phyloP scores from a whole-genome alignment of 1,284 basidiomycete genomes.

The Ustilago bromivora region DNA sequence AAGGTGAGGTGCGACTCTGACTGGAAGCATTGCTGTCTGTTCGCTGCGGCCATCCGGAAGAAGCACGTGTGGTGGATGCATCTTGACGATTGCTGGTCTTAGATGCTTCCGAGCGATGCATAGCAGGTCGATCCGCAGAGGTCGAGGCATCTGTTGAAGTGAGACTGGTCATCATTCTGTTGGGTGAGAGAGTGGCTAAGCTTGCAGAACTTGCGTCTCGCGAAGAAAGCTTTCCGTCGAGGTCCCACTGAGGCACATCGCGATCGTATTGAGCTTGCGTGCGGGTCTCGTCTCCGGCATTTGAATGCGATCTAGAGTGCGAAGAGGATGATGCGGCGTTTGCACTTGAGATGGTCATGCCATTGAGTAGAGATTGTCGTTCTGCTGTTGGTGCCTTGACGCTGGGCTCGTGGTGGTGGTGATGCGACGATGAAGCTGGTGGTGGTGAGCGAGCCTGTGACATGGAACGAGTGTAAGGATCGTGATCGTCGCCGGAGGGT shows the following conservation, averaged over 20 bases:
- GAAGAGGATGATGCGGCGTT: conserved; percentile 2
- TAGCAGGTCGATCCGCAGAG: neutral
- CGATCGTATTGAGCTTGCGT: conserved; percentile 31
- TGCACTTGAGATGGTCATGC: conserved; percentile 18
- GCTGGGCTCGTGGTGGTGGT: conserved; percentile 25
- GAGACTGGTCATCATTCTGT: conserved; percentile 16
- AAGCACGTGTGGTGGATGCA: neutral
- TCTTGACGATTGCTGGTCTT: neutral
- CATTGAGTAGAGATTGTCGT: conserved; percentile 23
- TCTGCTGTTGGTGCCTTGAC: conserved; percentile 32
- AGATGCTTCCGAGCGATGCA: conserved; percentile 3
- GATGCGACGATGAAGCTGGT: conserved; percentile 10
- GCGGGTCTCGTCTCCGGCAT: conserved; percentile 2
- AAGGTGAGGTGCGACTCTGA: conserved; percentile 16
- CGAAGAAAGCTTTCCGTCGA: conserved; percentile 45
- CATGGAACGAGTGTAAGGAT: conserved; percentile 46
- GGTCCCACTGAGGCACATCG: conserved; percentile 58
- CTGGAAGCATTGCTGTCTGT: conserved; percentile 16
- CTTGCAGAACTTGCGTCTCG: conserved; percentile 44
- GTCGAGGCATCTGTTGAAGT: conserved; percentile 12
- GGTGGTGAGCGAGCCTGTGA: conserved; percentile 25
- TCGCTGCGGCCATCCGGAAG: conserved; percentile 7
- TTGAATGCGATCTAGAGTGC: neutral
- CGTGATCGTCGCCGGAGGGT: conserved; percentile 18
- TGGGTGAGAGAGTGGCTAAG: conserved; percentile 38